Conservation (phyloP, 768 basidiomycete species). For the Pisolithus tinctorius region DNA sequence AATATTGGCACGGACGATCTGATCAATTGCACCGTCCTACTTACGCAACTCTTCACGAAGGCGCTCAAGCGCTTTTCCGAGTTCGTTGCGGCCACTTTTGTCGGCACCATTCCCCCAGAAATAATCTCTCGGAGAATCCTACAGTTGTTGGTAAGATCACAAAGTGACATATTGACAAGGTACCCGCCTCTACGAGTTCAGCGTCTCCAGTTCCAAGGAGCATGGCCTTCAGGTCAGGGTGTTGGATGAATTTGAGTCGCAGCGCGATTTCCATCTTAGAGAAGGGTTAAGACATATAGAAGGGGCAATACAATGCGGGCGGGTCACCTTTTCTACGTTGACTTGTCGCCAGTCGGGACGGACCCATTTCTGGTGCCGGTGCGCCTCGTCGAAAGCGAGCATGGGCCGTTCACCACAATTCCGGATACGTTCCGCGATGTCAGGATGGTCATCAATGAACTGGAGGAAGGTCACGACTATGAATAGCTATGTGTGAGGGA, state of each 20-base stretch:
- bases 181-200: slow-evolving; percentile 59
- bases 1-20: not conserved
- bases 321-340: slow-evolving; percentile 53
- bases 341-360: slow-evolving; percentile 63
- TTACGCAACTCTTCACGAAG: slow-evolving; percentile 48
- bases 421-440: slow-evolving; percentile 63
- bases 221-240: slow-evolving; percentile 48
- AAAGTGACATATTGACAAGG: slow-evolving; percentile 4
- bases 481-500: not conserved
- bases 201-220: slow-evolving; percentile 61
- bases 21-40: not conserved
- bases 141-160: not conserved
- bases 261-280: slow-evolving; percentile 59
- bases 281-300: not conserved
- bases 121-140: slow-evolving; percentile 72
- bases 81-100: slow-evolving; percentile 61
- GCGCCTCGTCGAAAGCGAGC: slow-evolving; percentile 61
- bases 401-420: slow-evolving; percentile 57
- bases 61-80: slow-evolving; percentile 64
- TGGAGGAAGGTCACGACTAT: slow-evolving; percentile 18
- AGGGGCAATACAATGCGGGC: not conserved
- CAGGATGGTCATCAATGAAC: slow-evolving; percentile 55
- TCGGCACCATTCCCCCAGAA: slow-evolving; percentile 77
- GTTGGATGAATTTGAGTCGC: slow-evolving; percentile 67
- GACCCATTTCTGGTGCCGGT: slow-evolving; percentile 54